phyloP scores from a whole-genome alignment of 441 rosid species.

The Pelargonium myrrhifolium region DNA sequence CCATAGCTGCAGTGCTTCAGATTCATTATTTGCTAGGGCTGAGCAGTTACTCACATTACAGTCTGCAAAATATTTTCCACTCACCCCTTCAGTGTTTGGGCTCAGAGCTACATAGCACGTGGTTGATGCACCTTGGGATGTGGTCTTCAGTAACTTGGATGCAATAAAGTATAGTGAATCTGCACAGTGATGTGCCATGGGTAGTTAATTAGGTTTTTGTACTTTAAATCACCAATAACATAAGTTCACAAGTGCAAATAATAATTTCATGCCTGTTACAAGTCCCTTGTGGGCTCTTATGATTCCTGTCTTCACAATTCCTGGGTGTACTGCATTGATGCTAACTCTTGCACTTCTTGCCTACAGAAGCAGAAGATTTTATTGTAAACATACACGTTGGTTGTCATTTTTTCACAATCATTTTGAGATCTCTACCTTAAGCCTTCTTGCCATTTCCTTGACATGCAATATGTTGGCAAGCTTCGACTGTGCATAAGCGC shows the following conservation, averaged over 20 bases:
- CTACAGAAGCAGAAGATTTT: no score
- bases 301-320: conserved; percentile 84
- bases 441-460: conserved; percentile 60
- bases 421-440: conserved; percentile 40
- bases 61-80: conserved; percentile 80
- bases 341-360: conserved; percentile 66
- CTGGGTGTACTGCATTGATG: conserved; percentile 87
- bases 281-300: conserved; percentile 76
- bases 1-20: conserved; percentile 55
- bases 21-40: conserved; percentile 57
- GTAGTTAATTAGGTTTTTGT: background rate
- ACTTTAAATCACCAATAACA: no score
- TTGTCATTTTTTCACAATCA: background rate
- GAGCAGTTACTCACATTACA: conserved; percentile 69
- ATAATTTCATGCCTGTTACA: conserved; percentile 49
- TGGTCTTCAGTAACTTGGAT: conserved; percentile 75
- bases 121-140: conserved; percentile 87
- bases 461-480: conserved; percentile 74
- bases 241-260: no score
- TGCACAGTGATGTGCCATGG: conserved; percentile 40
- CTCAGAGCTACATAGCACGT: conserved; percentile 82
- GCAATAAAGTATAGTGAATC: conserved; percentile 84
- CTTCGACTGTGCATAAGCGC: conserved; percentile 82
- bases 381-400: background rate
- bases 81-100: conserved; percentile 42